Conservation (phyloP, 768 basidiomycete species). For the Hygrocybe punicea region DNA sequence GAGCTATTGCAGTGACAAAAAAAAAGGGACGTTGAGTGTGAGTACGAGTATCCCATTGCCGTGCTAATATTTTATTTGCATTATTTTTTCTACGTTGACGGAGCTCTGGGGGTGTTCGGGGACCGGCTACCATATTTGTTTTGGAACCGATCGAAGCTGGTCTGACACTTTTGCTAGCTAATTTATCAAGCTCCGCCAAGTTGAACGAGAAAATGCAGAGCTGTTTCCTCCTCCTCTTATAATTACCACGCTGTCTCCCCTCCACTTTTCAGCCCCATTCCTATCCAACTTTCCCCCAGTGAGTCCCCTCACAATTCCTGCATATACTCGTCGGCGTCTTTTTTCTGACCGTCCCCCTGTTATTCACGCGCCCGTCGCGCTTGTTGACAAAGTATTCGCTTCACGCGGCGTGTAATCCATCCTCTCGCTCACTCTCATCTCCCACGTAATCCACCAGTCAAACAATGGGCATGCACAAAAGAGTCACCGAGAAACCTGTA, state of each 20-base stretch:
- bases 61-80: too few species aligned
- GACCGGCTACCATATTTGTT: too few species aligned
- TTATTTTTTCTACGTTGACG: too few species aligned
- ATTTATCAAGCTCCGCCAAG: slow-evolving; percentile 49
- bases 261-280: slow-evolving; percentile 13
- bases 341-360: slow-evolving; percentile 4
- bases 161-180: background rate
- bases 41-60: too few species aligned
- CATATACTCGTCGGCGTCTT: too few species aligned
- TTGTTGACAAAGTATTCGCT: background rate
- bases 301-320: too few species aligned
- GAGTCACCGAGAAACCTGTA: slow-evolving; percentile 38
- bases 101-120: too few species aligned
- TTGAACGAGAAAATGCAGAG: slow-evolving; percentile 46
- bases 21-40: too few species aligned
- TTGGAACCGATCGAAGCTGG: too few species aligned
- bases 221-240: slow-evolving; percentile 41
- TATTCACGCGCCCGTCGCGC: background rate
- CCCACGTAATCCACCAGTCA: too few species aligned
- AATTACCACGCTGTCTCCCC: slow-evolving; percentile 39
- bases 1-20: too few species aligned
- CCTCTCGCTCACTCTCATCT: background rate
- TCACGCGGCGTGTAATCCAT: background rate
- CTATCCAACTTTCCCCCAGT: background rate
- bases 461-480: too few species aligned